Percentiles rank a stretch among this genome's conserved stretches.
Conservation (phyloP, 176 grass and related monocot species). For the Aegilops sharonensis region DNA sequence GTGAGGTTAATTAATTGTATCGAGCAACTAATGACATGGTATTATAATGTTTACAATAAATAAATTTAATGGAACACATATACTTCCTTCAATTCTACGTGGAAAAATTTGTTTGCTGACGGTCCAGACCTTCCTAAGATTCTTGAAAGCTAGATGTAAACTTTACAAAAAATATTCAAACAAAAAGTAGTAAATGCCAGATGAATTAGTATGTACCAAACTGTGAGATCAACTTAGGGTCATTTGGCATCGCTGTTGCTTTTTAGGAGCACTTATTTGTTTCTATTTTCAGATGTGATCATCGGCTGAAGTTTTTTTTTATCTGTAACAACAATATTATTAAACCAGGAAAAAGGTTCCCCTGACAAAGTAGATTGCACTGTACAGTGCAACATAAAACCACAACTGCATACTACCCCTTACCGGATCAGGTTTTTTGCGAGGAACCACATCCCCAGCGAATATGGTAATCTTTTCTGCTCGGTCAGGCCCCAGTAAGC, state of each 20-base stretch:
- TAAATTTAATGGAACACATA: neutral
- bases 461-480: constrained; percentile 94
- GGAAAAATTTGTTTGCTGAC: neutral
- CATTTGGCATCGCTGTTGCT: neutral
- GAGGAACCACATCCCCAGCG: constrained; percentile 94
- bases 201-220: neutral
- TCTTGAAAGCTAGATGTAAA: neutral
- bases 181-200: neutral
- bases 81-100: neutral
- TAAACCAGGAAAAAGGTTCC: neutral
- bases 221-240: constrained; percentile 9
- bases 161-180: neutral
- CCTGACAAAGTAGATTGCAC: neutral
- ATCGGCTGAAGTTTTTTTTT: neutral
- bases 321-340: neutral
- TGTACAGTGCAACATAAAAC: neutral
- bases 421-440: constrained; percentile 98
- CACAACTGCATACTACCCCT: neutral
- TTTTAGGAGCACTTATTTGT: neutral
- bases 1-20: neutral
- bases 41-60: neutral
- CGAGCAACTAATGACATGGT: neutral
- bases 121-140: neutral
- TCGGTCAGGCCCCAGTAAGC: constrained; percentile 69
- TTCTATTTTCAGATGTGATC: neutral